Evolutionary conservation across 768 basidiomycete genomes (phyloP), one percentile per base, ranked within the genome.

Genomic region (Trametes meyenii): DNA sequence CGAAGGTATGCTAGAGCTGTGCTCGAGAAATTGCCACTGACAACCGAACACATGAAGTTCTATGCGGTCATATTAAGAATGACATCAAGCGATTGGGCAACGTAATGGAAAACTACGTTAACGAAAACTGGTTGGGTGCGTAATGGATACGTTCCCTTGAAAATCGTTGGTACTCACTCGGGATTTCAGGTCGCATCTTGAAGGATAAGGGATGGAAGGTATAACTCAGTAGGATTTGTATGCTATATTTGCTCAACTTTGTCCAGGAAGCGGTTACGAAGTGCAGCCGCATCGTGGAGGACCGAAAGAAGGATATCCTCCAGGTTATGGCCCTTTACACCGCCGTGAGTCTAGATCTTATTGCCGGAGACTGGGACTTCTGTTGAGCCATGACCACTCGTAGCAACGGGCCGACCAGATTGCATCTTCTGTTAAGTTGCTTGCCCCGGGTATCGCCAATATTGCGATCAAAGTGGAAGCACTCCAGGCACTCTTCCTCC

Each of bases 201-300:
- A 51, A 51, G 36, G 50, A 51, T 10, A 38, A 51, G 5, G 50
- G 50, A 21, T 51, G 50, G 50, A 51, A 51, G 36, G 50, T 51
- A 39, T 10, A n/a, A 21, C 14, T 11, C 10, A 17, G 10, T n/a
- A 19, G 44, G 5, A 29, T 45, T 4, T n/a, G 10, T 23, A 4
- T 45, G 44, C 16, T n/a, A 21, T n/a, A n/a, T n/a, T n/a, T n/a
- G 17, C n/a, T 12, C 39, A 40, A 40, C 39, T 5, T 40, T 13
- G 13, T 29, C 13, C 26, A 51, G 50, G 50, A 51, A 23, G 50
- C 50, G 1, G 36, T 51, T 19, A 19, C 50, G 3, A 38, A 51
- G 12, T 51, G 50, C 19, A n/a, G 50, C 35, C 19, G 38, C 6
- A 19, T 38, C 4, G 50, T 51, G 4, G 50, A 51, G 50, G 38